Conservation (phyloP, 2,329 filamentous ascomycete genomes). For the Colletotrichum lupini region DNA sequence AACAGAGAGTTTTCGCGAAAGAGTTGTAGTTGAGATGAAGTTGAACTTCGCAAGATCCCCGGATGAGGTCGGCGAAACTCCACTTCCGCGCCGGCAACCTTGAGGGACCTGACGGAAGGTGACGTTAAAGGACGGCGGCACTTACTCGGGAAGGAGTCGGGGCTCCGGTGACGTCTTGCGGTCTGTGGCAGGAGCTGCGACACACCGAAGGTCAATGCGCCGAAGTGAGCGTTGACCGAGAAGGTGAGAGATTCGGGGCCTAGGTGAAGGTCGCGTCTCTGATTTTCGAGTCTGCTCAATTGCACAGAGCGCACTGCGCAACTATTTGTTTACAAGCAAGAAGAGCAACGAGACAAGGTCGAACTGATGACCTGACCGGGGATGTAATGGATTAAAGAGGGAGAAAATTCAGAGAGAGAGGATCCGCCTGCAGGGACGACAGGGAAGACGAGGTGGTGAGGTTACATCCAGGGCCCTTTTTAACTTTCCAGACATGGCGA, state of each 20-base stretch:
- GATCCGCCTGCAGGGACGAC: background rate
- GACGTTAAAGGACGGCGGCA: background rate
- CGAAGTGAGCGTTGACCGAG: background rate
- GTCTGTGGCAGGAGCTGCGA: background rate
- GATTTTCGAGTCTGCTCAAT: background rate
- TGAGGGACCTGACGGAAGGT: background rate
- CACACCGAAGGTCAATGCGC: constrained; percentile 5
- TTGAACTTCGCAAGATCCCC: background rate
- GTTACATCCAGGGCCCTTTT: constrained; percentile 22
- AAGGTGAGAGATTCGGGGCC: background rate
- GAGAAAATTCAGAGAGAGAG: background rate
- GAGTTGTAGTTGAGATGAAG: background rate
- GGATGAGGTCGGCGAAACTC: background rate
- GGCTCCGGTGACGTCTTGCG: background rate
- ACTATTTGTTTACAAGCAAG: background rate
- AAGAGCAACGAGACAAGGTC: background rate
- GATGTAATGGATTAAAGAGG: background rate
- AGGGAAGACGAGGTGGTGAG: constrained; percentile 2
- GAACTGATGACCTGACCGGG: background rate
- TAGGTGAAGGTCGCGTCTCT: background rate
- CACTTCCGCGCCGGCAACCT: background rate
- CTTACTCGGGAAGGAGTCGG: background rate
- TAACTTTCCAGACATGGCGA: constrained; percentile 19
- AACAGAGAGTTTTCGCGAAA: background rate
- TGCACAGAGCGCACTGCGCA: background rate